Base-by-base conservation (phyloP, 1,284 basidiomycete species). In the Malassezia yamatoensis region DNA sequence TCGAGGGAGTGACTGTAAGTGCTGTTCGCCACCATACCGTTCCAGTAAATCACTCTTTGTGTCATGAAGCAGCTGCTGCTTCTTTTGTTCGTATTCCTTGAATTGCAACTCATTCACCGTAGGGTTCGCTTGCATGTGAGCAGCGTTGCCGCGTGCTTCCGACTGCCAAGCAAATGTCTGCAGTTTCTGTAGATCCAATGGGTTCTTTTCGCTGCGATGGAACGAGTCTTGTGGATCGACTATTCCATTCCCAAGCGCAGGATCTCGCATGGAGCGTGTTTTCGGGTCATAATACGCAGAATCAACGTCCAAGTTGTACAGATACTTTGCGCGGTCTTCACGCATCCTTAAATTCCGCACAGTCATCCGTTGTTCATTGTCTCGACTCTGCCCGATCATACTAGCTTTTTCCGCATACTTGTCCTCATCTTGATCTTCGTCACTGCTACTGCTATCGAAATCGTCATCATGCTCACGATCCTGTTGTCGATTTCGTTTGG, bases 261-360 rank as follows among this genome's bases (percentile, higher is more conserved):
- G 91, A 71, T 98, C 93, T 76, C 94, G 87, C 94, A 99, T 99
- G 3, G 93, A 94, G 64, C 94, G 85, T 24, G 94, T 98, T 80
- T 99, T 99, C 47, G 94, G 94, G 72, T 99, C 94, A 74, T 99
- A 99, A 79, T 98, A 94, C 11, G 94, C 93, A 67, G 88, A 91
- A 1, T 89, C 85, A 4, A 87, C 86, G 76, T 96, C 90, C 75
- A 99, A 78, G 76, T 98, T 98, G 78, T 96, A 87, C 66, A 99
- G 83, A 68, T 99, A 99, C 77, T 99, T 99, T 15, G 94, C 94
- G 1, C 93, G 96, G 75, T 99, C 94, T 78, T 99, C 94, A 72
- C 94, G 85, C 67, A 99, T 98, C 78, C 94, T 88, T 70, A 99
- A 79, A 77, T 99, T 98, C 64, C 94, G 85, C 53, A 98, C 90